A percentile compares a stretch with the other conserved stretches of the same genome.
phyloP scores from a whole-genome alignment of 1,284 basidiomycete genomes.

The Rhizoctonia solani region DNA sequence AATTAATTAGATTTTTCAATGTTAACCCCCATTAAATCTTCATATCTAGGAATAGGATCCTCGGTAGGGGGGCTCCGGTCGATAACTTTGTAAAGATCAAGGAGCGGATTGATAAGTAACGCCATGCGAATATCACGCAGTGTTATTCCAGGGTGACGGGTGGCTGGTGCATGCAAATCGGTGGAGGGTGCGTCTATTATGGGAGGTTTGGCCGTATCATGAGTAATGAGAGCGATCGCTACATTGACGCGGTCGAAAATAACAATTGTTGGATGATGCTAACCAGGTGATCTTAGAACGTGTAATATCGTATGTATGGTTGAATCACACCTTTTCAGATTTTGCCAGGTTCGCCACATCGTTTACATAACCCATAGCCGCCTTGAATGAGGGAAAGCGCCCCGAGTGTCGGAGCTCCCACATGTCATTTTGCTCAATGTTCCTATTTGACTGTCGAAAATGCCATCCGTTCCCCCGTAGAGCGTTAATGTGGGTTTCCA shows the following conservation, averaged over 20 bases:
- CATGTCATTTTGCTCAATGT: not conserved
- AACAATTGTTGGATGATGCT: slow-evolving; percentile 44
- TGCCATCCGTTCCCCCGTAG: slow-evolving; percentile 45
- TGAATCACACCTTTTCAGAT: slow-evolving; percentile 45
- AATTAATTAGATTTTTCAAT: no score
- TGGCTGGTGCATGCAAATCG: slow-evolving; percentile 36
- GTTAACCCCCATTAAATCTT: no score
- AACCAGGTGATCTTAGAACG: not conserved
- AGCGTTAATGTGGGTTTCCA: slow-evolving; percentile 44
- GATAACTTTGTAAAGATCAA: not conserved
- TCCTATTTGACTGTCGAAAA: slow-evolving; percentile 42
- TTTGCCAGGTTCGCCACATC: slow-evolving; percentile 43
- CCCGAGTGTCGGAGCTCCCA: slow-evolving; percentile 19
- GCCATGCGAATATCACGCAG: slow-evolving; percentile 59
- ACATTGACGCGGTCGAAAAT: slow-evolving; percentile 47
- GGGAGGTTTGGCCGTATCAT: slow-evolving; percentile 15
- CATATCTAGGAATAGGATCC: no score
- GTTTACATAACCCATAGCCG: slow-evolving; percentile 44
- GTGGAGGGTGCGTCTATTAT: slow-evolving; percentile 22
- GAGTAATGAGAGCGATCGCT: slow-evolving; percentile 42
- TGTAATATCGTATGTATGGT: slow-evolving; percentile 16
- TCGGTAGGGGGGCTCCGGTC: slow-evolving; percentile 40
- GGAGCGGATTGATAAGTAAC: slow-evolving; percentile 44
- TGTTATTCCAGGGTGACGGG: slow-evolving; percentile 51
- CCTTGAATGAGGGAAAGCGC: slow-evolving; percentile 41